Conservation (phyloP, 768 basidiomycete genomes). For the Podaxis carcinomalis region DNA sequence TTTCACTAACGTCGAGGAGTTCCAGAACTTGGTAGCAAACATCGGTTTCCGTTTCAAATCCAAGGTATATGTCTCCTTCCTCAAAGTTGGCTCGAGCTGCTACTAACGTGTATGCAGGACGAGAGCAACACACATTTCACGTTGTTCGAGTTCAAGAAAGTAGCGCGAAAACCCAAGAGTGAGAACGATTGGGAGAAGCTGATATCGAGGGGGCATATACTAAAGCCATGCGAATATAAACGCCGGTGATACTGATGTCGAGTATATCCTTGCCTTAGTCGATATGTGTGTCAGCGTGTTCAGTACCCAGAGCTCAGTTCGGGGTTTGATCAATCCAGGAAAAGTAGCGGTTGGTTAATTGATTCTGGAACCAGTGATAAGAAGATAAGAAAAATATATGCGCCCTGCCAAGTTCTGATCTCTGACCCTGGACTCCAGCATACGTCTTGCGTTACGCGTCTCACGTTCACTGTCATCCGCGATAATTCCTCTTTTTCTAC, state of each 20-base stretch:
- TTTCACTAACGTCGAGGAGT: conserved; percentile 64
- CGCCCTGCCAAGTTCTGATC: neutral
- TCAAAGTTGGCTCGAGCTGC: neutral
- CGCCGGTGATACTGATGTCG: conserved; percentile 47
- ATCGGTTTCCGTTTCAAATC: conserved; percentile 71
- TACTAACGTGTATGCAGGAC: conserved; percentile 44
- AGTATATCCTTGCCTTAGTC: neutral
- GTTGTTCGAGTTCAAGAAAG: conserved; percentile 75
- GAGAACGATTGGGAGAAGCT: conserved; percentile 61
- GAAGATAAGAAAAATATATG: conserved; percentile 3
- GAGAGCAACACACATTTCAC: conserved; percentile 82
- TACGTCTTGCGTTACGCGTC: neutral
- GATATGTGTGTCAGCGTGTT: neutral
- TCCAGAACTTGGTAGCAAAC: conserved; percentile 54
- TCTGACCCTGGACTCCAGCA: neutral
- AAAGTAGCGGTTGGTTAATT: neutral
- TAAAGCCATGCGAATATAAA: conserved; percentile 94
- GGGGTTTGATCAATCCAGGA: neutral
- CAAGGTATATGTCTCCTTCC: conserved; percentile 46
- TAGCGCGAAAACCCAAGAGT: conserved; percentile 37
- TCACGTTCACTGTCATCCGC: neutral
- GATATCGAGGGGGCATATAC: conserved; percentile 44
- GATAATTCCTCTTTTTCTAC: neutral
- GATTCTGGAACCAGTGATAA: neutral
- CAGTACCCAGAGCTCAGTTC: neutral